These are phyloP conservation scores for Lotmaria passim DNA, from an alignment of 208 protist genomes.

Conservation along the genomic window DNA sequence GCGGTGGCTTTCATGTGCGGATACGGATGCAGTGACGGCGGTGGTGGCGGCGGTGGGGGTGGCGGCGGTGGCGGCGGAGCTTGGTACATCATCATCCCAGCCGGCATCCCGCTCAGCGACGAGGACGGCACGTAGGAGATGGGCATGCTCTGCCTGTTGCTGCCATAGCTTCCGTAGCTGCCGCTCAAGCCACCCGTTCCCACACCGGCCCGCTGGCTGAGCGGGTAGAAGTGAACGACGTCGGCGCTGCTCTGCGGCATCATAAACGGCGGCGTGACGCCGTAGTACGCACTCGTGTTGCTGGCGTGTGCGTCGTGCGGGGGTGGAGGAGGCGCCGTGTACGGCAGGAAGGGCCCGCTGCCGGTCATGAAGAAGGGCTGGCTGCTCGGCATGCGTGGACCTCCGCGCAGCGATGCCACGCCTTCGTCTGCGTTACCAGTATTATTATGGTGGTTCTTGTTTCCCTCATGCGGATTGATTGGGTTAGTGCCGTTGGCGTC, in stretches of 20 bases:
- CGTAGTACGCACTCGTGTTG: neutral
- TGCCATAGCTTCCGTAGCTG: too few relatives aligned
- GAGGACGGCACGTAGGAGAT: conserved; percentile 8
- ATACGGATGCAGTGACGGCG: neutral
- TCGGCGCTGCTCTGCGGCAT: conserved; percentile 1
- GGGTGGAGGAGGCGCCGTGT: conserved; percentile 7
- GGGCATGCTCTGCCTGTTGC: conserved; percentile 6
- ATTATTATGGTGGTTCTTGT: neutral
- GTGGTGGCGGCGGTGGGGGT: neutral
- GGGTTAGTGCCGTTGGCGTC: neutral
- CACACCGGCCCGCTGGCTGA: neutral
- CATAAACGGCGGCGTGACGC: neutral
- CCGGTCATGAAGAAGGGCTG: conserved; percentile 7
- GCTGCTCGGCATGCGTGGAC: neutral
- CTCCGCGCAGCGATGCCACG: neutral
- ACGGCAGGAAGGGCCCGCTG: conserved; percentile 7
- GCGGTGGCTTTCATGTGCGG: neutral
- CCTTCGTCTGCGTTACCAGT: neutral
- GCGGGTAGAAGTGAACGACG: neutral
- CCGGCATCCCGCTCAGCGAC: neutral
- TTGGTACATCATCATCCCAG: neutral
- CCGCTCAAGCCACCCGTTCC: neutral
- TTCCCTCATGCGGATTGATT: too few relatives aligned
- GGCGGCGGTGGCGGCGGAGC: neutral
- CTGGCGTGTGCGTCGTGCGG: neutral